Base-by-base conservation (phyloP, 495 filamentous ascomycete genomes). In the Tetracladium setigerum region DNA sequence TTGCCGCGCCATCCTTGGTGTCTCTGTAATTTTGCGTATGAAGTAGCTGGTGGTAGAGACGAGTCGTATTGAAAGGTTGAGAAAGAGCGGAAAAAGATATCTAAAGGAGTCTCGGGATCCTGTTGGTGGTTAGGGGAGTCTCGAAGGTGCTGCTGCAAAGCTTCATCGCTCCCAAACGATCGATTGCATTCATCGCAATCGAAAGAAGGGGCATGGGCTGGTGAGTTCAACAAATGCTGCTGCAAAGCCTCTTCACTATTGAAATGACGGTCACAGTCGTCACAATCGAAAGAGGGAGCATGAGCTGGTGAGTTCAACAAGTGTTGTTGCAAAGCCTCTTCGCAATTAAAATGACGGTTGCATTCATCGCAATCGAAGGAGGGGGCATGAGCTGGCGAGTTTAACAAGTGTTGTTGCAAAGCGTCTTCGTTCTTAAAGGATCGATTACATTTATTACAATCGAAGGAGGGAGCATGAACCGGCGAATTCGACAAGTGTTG, bases 21-120 rank as follows among this genome's bases (percentile, higher is more conserved):
- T 52, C 38, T 47, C 42, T 41, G 56, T 32, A 61, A 49, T 15
- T 53, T 55, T 30, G 52, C 39, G 43, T 61, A 61, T 36, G 49
- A 61, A 42, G 46, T 57, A 49, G 56, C 43, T 44, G 51, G 57
- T 41, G 57, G 55, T 11, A 58, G 51, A 49, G 51, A 55, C 49
- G 57, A 47, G 56, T 60, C 38, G 52, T 55, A 58, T 48, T 51
- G 24, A 46, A 60, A 58, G 2, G 34, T 35, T 50, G 56, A 31
- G 38, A 57, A 57, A 19, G 54, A 57, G 16, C 16, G 44, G 49
- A 57, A 59, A 34, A 57, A 56, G n/a, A 18, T 27, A 49, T 43
- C 39, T 16, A 41, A 36, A 36, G 38, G 46, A 30, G 46, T 49
- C 24, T 49, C 46, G 30, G 27, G 41, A 24, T 42, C 24, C 38